Evolutionary conservation across 2,329 filamentous ascomycete genomes (phyloP), one percentile per base, ranked within the genome.

Genomic region (Coniochaeta prunicola): DNA sequence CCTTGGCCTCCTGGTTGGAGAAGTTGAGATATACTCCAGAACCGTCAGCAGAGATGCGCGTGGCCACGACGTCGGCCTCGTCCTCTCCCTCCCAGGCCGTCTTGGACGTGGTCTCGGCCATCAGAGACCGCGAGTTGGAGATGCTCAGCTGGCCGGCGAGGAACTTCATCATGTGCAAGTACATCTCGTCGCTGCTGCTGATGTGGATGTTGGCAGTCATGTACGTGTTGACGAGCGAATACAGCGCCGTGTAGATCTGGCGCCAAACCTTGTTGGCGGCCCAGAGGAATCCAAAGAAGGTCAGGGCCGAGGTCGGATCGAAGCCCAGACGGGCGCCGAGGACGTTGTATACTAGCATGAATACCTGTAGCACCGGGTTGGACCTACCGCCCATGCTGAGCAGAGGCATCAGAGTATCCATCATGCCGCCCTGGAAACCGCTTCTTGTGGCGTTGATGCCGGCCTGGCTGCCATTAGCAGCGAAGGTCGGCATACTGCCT

Each of bases 51-150:
- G 71, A 69, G 19, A 69, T 73, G 13, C 70, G 67, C 8, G 68
- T 64, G 48, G 70, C 67, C 28, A 77, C 65, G 1, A 73, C 69
- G 53, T 77, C 73, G 2, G 74, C 67, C 59, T 79, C 76, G 36
- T 78, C 76, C 57, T 84, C 79, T 53, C 80, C 80, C 45, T 83
- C 82, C 82, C 83, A 86, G 0, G 80, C 80, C 19, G 76, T 80
- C 64, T 76, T 79, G 57, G 75, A 77, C 2, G 76, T 75, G 0
- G 82, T 85, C 66, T 85, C 80, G 7, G 82, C 83, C 61, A 77
- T 80, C 17, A 86, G 70, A 6, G 76, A 76, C 15, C 80, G 76
- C 38, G 81, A 82, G 53, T 77, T 77, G 33, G 74, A 74, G 60
- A 83, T 77, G 24, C 72, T 74, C 10, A 79, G 78, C 65, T 85